phyloP scores from a whole-genome alignment of 371 early-diverging fungal genomes.

The Lichtheimia ornata region DNA sequence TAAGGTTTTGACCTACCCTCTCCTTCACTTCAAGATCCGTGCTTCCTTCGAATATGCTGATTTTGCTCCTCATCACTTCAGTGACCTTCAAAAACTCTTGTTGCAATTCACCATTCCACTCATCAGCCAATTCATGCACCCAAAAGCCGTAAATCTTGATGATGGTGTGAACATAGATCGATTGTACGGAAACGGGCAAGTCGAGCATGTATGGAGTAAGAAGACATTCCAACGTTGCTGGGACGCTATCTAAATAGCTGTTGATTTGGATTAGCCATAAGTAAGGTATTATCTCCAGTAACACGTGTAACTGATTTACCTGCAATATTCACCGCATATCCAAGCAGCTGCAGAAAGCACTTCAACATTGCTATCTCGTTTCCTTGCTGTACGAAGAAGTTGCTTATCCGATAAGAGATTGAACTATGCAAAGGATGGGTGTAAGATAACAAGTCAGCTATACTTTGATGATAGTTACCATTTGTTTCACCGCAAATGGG shows the following conservation, averaged over 20 bases:
- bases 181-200: slow-evolving; percentile 66
- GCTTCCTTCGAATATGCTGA: slow-evolving; percentile 54
- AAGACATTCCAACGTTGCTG: slow-evolving; percentile 58
- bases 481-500: slow-evolving; percentile 71
- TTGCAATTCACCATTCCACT: slow-evolving; percentile 58
- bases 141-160: slow-evolving; percentile 76
- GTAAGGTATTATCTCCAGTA: background rate
- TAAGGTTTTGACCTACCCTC: slow-evolving; percentile 49
- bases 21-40: slow-evolving; percentile 85
- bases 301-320: slow-evolving; percentile 20
- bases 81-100: slow-evolving; percentile 52
- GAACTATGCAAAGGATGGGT: slow-evolving; percentile 27
- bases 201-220: slow-evolving; percentile 55
- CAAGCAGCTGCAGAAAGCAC: slow-evolving; percentile 89
- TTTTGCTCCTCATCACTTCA: slow-evolving; percentile 52
- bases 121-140: slow-evolving; percentile 59
- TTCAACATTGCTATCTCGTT: slow-evolving; percentile 69
- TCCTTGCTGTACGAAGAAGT: slow-evolving; percentile 63
- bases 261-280: background rate
- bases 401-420: slow-evolving; percentile 59
- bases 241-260: slow-evolving; percentile 47
- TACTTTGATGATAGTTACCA: slow-evolving; percentile 49
- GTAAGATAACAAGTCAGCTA: no score
- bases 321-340: slow-evolving; percentile 88
- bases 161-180: slow-evolving; percentile 72